Conservation (phyloP, 2,329 filamentous ascomycete genomes). For the Cercospora sp. region DNA sequence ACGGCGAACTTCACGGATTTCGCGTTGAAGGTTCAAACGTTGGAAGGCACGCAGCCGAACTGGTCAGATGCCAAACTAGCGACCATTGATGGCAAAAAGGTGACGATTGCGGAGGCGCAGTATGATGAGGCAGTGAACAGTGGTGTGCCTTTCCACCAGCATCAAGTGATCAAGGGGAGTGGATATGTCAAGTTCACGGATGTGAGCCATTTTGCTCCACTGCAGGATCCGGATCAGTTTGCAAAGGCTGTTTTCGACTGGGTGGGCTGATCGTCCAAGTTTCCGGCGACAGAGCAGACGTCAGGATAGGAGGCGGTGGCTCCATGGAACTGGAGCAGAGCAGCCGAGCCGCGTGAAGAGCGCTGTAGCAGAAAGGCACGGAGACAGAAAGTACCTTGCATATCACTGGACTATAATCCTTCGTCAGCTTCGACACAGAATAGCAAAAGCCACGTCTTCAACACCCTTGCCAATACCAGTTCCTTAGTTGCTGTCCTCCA, state of each 20-base stretch:
- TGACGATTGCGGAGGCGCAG: conserved; percentile 37
- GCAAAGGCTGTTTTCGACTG: conserved; percentile 18
- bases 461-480: not conserved
- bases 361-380: not conserved
- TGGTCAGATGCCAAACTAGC: conserved; percentile 32
- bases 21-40: conserved; percentile 41
- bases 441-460: not conserved
- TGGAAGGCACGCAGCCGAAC: conserved; percentile 43
- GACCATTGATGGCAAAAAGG: conserved; percentile 34
- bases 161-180: conserved; percentile 44
- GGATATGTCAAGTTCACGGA: conserved; percentile 40
- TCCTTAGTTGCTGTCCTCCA: not conserved
- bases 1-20: conserved; percentile 43
- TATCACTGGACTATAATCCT: not conserved
- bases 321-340: no score
- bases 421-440: not conserved
- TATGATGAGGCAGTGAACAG: conserved; percentile 46
- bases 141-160: conserved; percentile 41
- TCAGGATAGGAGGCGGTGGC: not conserved
- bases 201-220: conserved; percentile 49
- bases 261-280: not conserved
- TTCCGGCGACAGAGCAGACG: not conserved
- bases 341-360: no score
- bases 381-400: not conserved
- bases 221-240: conserved; percentile 43